Base-by-base conservation (phyloP, 2,329 filamentous ascomycete species). In the Penicillium sp. region DNA sequence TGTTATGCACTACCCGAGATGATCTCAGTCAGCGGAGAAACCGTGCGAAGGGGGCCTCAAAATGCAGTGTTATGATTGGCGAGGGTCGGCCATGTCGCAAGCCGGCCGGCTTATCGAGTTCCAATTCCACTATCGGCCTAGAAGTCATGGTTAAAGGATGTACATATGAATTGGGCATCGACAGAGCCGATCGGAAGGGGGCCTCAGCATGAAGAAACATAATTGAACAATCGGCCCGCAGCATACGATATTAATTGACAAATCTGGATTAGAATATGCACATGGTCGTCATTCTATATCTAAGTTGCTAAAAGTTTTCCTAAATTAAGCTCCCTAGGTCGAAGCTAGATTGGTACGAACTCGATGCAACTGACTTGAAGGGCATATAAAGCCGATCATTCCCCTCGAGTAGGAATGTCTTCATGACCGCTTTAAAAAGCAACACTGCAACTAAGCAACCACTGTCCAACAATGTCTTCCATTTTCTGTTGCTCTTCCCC, bases 171-270 rank as follows among this genome's bases (percentile, higher is more conserved):
- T 42, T 27, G 27, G 38, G 38, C 29, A 42, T 49, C 18, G 27
- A 42, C 16, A 35, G 29, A 40, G 47, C 18, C 38, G 38, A 49
- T 42, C 38, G 35, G 47, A 49, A 42, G 46, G 47, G 47, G 47
- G 47, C 47, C 38, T 49, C 47, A 49, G 35, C 42, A 42, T 49
- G 29, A 35, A 49, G 47, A 42, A 16, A 5, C 26, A 19, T 35
- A 13, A 49, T 49, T 49, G 47, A 42, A 42, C 11, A 18, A 42
- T 35, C 16, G 9, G 16, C 38, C 30, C 29, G 38, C 18, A 9
- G 23, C 35, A 42, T 40, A 49, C 47, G 14, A 30, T 3, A 30
- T 42, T 7, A 16, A 29, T n/a, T n/a, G 26, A 42, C 29, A 8
- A 16, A 9, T 6, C 23, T 3, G 40, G 13, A n/a, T 30, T n/a